Evolutionary conservation across 2,329 filamentous ascomycete genomes (phyloP), one percentile per base, ranked within the genome.

Genomic region (Fusarium succisae): DNA sequence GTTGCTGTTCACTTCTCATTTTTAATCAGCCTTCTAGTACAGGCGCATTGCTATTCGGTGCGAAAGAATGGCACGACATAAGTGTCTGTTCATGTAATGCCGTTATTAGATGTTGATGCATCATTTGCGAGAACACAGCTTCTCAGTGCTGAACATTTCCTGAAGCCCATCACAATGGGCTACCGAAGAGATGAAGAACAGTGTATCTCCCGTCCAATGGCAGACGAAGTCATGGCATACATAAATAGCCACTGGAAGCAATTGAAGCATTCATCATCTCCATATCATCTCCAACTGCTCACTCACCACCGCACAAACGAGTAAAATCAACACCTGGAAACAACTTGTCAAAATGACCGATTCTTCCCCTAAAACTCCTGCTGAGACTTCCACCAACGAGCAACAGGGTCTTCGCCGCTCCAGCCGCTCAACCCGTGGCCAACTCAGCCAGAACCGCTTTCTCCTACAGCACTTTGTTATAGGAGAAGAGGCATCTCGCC

Each of bases 331-430:
- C 37, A 17, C 60, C n/a, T 38, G 28, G 39, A 26, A 48, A 22
- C 10, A 43, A 51, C 9, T 30, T 38, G 9, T n/a, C 37, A 55
- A 70, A 12, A 70, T 70, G 60, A 4, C 18, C 26, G n/a, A 26
- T 37, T 35, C 54, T 26, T 24, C 45, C 18, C 26, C 43, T 13
- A 32, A 41, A 6, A 26, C 39, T 18, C 39, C 32, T 14, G 44
- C 32, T 12, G 63, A 47, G 28, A 41, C 51, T 18, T 24, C 20
- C 14, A 6, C 51, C 35, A 47, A 41, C 15, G 35, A 53, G 14
- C 57, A 48, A 39, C 28, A 63, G 18, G 22, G 35, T n/a, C 39
- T 47, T 32, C 69, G 48, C 18, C 39, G 69, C 24, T 69, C 68
- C 5, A 56, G 35, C 11, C 57, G 68, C 35, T 45, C 47, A 38